Conservation (phyloP, 495 filamentous ascomycete genomes). For the Aspergillus panamensis region DNA sequence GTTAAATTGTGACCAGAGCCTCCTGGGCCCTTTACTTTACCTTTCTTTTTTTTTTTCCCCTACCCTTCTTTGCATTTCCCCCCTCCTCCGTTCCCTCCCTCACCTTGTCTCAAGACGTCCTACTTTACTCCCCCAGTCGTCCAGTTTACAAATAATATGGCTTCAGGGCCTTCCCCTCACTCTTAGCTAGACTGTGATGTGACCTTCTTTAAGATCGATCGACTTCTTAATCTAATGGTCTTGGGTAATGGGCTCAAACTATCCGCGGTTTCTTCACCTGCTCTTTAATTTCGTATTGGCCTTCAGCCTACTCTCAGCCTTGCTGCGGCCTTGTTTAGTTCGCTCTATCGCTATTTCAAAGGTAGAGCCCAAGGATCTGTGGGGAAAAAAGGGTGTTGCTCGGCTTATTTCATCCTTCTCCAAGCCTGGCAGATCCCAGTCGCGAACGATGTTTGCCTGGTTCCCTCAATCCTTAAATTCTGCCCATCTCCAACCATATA, state of each 20-base stretch:
- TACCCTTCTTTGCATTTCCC: background rate
- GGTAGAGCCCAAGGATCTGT: background rate
- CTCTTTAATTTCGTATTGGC: background rate
- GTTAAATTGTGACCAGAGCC: background rate
- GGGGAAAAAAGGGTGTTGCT: background rate
- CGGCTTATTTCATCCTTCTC: background rate
- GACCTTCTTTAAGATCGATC: background rate
- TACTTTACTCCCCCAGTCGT: background rate
- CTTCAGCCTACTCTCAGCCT: background rate
- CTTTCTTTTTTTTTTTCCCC: background rate
- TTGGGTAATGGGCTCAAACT: background rate
- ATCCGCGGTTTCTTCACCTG: background rate
- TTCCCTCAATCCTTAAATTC: background rate
- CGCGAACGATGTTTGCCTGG: constrained; percentile 3
- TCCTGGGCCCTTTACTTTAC: background rate
- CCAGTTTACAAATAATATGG: background rate
- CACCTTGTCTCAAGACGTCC: background rate
- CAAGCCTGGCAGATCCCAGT: background rate
- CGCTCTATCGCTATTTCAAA: too few species aligned
- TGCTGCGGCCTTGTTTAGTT: background rate
- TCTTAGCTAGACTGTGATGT: background rate
- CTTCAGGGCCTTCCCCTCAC: background rate
- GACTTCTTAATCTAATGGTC: background rate
- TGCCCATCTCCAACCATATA: background rate
- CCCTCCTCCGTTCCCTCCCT: background rate